Evolutionary conservation across 2,329 filamentous ascomycete genomes (phyloP), one percentile per base, ranked within the genome.

Genomic region (Fusarium tanahbumbuense): DNA sequence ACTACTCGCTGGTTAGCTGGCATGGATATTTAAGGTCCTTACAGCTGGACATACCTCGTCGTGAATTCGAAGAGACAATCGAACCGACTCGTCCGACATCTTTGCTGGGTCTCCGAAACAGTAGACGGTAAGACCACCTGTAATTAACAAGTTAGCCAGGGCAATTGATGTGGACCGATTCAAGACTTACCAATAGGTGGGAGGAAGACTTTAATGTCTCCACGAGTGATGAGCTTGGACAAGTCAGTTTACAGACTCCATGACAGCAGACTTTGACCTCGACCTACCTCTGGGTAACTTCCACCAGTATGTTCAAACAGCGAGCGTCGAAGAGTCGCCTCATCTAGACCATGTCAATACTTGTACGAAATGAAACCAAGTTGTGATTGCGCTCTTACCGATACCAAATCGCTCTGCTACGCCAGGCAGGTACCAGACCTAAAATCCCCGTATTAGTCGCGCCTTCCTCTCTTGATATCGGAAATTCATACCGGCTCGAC

Each of bases 301-400:
- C 96, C 96, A 59, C 96, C 96, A 2, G 94, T 98, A 76, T 98
- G 92, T 78, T 98, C 96, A 77, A 98, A 98, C 25, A 99, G 84
- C 1, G 93, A 92, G 66, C 95, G 88, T 68, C 96, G 91, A 22
- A 99, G 86, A 16, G 91, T 91, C 13, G 91, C 93, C 83, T 99
- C 96, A 67, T 98, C 94, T 88, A 61, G 27, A 11, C 28, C 22
- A 32, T 32, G 53, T 84, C 56, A 82, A 76, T 55, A 27, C 7
- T 32, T 23, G 18, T 28, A 53, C 34, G 28, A 8, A 8, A 48
- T 16, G 9, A 49, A 37, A n/a, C 18, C 12, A 34, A 37, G 3
- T 6, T 23, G 32, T 12, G 11, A 1, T 12, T 28, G 41, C 22
- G 11, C 32, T 76, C 85, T 72, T 79, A 92, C 90, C 90, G 74